Percentiles rank a stretch among this genome's conserved stretches.
Evolutionary conservation across 1,139 yeast genomes (phyloP).

Genomic region (Debaryomycetaceae sp.): DNA sequence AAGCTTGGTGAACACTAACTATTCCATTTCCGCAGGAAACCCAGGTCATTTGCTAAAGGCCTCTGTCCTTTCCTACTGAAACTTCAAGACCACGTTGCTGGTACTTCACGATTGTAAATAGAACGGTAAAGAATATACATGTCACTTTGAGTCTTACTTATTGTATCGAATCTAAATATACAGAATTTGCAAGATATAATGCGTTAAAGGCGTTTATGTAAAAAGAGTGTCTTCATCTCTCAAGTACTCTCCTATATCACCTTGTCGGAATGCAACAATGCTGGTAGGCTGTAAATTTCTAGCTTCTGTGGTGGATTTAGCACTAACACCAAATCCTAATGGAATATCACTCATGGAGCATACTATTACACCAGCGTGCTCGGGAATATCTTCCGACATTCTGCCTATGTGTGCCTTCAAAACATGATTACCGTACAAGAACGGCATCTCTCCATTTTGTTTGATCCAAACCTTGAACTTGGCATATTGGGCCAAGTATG

Average conservation of each 20-base stretch:
- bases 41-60: constrained; percentile 62
- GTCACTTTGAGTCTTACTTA: neutral
- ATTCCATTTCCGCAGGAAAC: constrained; percentile 75
- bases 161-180: constrained; percentile 1
- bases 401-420: constrained; percentile 95
- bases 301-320: constrained; percentile 88
- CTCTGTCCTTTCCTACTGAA: constrained; percentile 23
- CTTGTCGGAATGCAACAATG: constrained; percentile 93
- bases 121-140: constrained; percentile 1
- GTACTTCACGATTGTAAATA: constrained; percentile 3
- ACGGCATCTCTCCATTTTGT: constrained; percentile 98
- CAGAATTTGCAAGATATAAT: constrained; percentile 1
- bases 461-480: constrained; percentile 96
- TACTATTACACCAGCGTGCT: constrained; percentile 93
- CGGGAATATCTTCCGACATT: constrained; percentile 97
- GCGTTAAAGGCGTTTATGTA: constrained; percentile 43
- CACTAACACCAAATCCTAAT: constrained; percentile 92
- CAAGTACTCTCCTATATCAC: constrained; percentile 96
- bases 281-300: constrained; percentile 88
- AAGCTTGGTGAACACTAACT: constrained; percentile 47
- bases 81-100: neutral
- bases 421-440: constrained; percentile 92
- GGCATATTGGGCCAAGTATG: constrained; percentile 80
- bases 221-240: constrained; percentile 97
- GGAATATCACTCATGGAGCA: constrained; percentile 92